phyloP scores from a whole-genome alignment of 257 asterid genomes.

The Vinca minor region DNA sequence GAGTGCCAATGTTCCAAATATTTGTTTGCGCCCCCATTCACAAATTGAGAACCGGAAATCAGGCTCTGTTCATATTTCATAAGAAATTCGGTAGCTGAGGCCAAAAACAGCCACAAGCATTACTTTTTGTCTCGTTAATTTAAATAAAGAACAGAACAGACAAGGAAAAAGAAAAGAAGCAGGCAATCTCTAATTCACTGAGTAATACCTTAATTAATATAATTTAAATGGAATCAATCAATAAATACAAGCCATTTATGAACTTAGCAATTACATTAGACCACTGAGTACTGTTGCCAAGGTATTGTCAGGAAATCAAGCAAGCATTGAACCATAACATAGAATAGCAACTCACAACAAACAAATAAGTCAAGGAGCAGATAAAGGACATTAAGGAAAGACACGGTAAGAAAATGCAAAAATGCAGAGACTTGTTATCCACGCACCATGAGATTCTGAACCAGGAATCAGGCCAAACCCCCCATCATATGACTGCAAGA shows the following conservation, averaged over 20 bases:
- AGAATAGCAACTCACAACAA: neutral
- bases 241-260: neutral
- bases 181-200: neutral
- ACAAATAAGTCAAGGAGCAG: neutral
- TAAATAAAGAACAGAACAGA: neutral
- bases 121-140: neutral
- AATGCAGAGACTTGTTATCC: constrained; percentile 14
- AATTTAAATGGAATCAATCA: neutral
- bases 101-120: neutral
- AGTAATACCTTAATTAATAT: neutral
- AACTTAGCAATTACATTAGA: neutral
- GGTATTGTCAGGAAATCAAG: neutral
- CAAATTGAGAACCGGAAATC: neutral
- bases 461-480: constrained; percentile 90
- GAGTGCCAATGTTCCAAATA: neutral
- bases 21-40: neutral
- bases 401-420: neutral
- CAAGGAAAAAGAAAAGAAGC: neutral
- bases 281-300: neutral
- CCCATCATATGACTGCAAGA: constrained; percentile 93
- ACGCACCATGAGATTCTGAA: constrained; percentile 95
- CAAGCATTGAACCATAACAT: neutral
- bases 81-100: neutral
- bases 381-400: neutral
- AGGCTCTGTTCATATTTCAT: neutral